phyloP scores from a whole-genome alignment of 345 rosid species.

The Isatis tinctoria region DNA sequence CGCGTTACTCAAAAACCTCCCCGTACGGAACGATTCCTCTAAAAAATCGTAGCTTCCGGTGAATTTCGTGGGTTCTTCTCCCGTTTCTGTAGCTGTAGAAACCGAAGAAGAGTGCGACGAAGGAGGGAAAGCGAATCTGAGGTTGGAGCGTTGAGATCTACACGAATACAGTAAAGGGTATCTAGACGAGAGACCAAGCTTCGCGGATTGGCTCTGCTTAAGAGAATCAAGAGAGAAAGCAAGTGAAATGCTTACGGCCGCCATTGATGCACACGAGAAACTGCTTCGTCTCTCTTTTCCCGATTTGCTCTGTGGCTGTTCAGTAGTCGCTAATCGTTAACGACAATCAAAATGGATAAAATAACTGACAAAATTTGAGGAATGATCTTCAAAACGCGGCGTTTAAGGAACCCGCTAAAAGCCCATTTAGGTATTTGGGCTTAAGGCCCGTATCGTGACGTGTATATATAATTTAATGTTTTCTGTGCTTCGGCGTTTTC shows the following conservation, averaged over 20 bases:
- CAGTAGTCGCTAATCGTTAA: conserved; percentile 10
- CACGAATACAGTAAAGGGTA: conserved; percentile 31
- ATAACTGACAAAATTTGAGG: conserved; percentile 1
- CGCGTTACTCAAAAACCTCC: conserved; percentile 58
- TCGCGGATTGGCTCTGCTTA: conserved; percentile 22
- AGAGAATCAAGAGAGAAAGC: conserved; percentile 41
- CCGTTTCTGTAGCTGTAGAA: conserved; percentile 35
- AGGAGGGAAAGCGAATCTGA: conserved; percentile 38
- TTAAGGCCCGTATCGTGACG: background rate
- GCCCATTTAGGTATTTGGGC: conserved; percentile 7
- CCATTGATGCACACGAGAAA: conserved; percentile 38
- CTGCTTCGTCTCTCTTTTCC: background rate
- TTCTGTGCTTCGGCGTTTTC: background rate
- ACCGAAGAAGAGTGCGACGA: conserved; percentile 36
- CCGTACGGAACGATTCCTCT: conserved; percentile 53
- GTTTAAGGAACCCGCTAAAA: background rate
- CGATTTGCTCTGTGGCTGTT: conserved; percentile 7
- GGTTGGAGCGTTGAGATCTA: conserved; percentile 32
- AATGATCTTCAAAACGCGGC: background rate
- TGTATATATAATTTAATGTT: background rate
- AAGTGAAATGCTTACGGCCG: conserved; percentile 44
- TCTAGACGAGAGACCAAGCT: conserved; percentile 16
- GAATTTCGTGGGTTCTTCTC: conserved; percentile 25
- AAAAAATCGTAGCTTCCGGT: conserved; percentile 39
- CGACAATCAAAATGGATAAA: conserved; percentile 17